Base-by-base conservation (phyloP, 140 eudicot genomes). In the Anethum foeniculum region DNA sequence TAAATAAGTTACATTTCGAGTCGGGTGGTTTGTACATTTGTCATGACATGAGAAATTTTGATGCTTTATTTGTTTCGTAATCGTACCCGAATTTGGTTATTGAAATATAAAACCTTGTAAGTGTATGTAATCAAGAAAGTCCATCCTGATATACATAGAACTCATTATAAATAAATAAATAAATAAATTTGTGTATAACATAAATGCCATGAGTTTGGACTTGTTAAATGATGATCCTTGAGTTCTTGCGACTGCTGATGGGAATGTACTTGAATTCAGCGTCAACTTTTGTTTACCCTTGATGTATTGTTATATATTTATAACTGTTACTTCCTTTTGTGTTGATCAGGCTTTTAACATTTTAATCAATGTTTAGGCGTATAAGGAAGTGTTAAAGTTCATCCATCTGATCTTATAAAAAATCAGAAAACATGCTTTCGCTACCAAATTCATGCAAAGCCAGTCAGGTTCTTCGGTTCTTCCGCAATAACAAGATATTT, bases 381-480 rank as follows among this genome's bases (percentile, higher is more conserved):
- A 78, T 27, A 41, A 41, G 75, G 43, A 79, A 58, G 39, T 62
- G 15, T 54, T n/a, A 25, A 79, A 28, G 60, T 60, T 27, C 16
- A 58, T 69, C 41, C 62, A 16, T n/a, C 14, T 38, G 19, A 38
- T 49, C 71, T 44, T 19, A 68, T 27, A 25, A 5, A 67, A 28
- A 67, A 75, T 38, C 6, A 54, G 14, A 69, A 10, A 79, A 19
- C 77, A 72, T 52, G 80, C 49, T 69, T 14, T 47, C 18, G 7
- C 30, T 67, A 30, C 39, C 73, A 62, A 71, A 32, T 56, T 69
- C 64, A 43, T 72, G 48, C 54, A 79, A 41, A 72, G 52, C 82
- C 80, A 75, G 12, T 83, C 89, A 65, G 38, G 76, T 78, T 78
- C 80, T 81, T 68, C 84, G 79, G 54, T 69, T 72, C 72, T 77